A percentile compares a stretch with the other conserved stretches of the same genome.
Conservation (phyloP, 75 land plant genomes). For the Gnetum montanum region DNA sequence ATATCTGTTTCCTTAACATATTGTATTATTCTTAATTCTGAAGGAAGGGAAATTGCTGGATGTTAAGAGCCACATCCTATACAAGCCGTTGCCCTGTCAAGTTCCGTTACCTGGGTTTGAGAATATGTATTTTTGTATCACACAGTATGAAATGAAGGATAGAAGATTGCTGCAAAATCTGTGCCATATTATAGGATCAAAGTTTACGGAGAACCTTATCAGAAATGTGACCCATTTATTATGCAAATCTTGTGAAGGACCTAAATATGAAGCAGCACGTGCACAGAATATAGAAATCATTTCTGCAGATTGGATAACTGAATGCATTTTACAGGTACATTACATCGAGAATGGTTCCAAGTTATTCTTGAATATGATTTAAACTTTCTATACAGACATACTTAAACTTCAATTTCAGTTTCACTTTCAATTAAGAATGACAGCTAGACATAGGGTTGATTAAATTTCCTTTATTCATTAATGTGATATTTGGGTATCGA, state of each 20-base stretch:
- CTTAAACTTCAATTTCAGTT: too few relatives aligned
- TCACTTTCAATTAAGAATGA: neutral
- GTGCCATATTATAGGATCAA: slow-evolving; percentile 69
- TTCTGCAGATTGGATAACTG: slow-evolving; percentile 82
- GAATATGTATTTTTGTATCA: slow-evolving; percentile 57
- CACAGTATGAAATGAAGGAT: slow-evolving; percentile 87
- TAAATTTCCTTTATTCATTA: neutral
- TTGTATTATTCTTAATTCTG: too few relatives aligned
- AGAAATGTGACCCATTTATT: slow-evolving; percentile 81
- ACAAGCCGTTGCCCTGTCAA: slow-evolving; percentile 74
- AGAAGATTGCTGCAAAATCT: slow-evolving; percentile 55
- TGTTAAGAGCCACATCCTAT: slow-evolving; percentile 61
- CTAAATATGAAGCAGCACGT: slow-evolving; percentile 76
- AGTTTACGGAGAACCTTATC: slow-evolving; percentile 56
- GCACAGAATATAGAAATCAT: slow-evolving; percentile 50
- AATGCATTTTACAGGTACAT: slow-evolving; percentile 70
- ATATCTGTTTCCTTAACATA: too few relatives aligned
- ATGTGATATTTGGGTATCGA: too few relatives aligned
- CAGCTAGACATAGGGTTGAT: neutral
- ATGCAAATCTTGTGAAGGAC: slow-evolving; percentile 70
- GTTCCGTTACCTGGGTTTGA: slow-evolving; percentile 86
- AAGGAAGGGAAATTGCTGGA: slow-evolving; percentile 79
- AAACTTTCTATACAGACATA: neutral
- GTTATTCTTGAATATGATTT: neutral
- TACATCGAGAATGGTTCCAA: too few relatives aligned